Base-by-base conservation (phyloP, 768 basidiomycete species). In the Amanita phalloides region DNA sequence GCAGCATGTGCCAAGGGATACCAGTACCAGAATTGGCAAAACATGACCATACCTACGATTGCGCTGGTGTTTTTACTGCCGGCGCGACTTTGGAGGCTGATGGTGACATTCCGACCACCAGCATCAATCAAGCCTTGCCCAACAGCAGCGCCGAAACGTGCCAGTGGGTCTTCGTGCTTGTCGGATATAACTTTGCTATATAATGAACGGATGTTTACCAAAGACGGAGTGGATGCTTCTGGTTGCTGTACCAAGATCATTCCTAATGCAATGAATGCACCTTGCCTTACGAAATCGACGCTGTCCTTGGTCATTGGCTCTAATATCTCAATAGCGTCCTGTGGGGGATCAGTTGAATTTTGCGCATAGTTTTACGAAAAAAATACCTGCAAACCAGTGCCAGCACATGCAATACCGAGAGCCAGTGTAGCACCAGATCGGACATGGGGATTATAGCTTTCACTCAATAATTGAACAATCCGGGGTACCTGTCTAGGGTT, bases 1-100 rank as follows among this genome's bases (percentile, higher is more conserved):
- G 89, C 86, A 56, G 88, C 92, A 61, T 97, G 94, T 11, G 93
- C 92, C 25, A 98, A 73, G 32, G 96, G 96, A 69, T 94, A 99
- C 96, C 96, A 99, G 66, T 98, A 98, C 96, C 96, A 99, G 70
- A 99, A 98, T 66, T 99, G 96, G 61, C 89, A 90, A 73, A 99
- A 99, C 63, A 99, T 69, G 14, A 88, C 83, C 87, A 98, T 93
- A n/a, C 96, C 96, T 32, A 98, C 91, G 56, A 98, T 90, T 2
- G 95, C 92, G 44, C 78, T 89, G 58, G 93, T 94, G 64, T 97
- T 95, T 57, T 81, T 79, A 57, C 86, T 93, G 7, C 96, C 96
- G 1, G 91, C 91, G 54, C 90, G 82, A 63, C 91, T 96, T 64
- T 93, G 88, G 51, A 98, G 70, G 61, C 82, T 91, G 63, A 99